These are phyloP conservation scores for Fusarium anthophilum DNA, from an alignment of 2,329 filamentous ascomycete genomes.

Conservation along the genomic window DNA sequence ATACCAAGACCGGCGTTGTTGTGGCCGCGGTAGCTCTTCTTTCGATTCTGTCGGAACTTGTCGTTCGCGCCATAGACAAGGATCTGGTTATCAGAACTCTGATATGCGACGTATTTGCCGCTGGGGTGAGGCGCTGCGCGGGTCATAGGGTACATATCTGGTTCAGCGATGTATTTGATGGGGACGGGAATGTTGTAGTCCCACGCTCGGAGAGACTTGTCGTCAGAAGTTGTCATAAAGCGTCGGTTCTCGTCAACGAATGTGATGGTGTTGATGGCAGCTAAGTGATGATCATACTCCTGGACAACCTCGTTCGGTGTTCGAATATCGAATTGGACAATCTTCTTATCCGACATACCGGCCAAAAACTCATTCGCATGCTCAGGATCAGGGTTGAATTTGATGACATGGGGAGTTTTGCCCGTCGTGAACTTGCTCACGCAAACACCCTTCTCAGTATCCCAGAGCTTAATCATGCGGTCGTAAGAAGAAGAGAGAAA, in stretches of 20 bases:
- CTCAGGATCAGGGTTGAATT: constrained; percentile 85
- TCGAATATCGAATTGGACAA: constrained; percentile 93
- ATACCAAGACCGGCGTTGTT: constrained; percentile 96
- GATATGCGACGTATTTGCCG: constrained; percentile 94
- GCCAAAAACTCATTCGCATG: constrained; percentile 90
- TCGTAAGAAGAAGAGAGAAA: constrained; percentile 95
- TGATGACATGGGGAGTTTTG: constrained; percentile 93
- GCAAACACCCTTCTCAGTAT: constrained; percentile 93
- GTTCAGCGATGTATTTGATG: constrained; percentile 97
- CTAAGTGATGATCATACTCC: constrained; percentile 97
- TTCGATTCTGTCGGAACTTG: constrained; percentile 96
- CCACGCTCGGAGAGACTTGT: constrained; percentile 96
- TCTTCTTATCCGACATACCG: constrained; percentile 99
- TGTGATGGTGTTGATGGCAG: constrained; percentile 96
- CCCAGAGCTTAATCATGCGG: constrained; percentile 97
- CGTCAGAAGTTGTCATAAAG: constrained; percentile 98
- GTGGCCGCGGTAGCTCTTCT: constrained; percentile 95
- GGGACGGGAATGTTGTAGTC: constrained; percentile 98
- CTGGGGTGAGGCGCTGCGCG: constrained; percentile 85
- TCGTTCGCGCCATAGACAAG: constrained; percentile 94
- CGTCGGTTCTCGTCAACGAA: constrained; percentile 95
- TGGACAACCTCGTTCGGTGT: constrained; percentile 82
- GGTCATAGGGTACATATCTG: constrained; percentile 97
- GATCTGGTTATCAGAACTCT: constrained; percentile 94
- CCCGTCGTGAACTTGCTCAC: constrained; percentile 89